Percentiles rank a stretch among this genome's conserved stretches.
Evolutionary conservation across 2,329 filamentous ascomycete genomes (phyloP).

Genomic region (Domatiomyces globalis): DNA sequence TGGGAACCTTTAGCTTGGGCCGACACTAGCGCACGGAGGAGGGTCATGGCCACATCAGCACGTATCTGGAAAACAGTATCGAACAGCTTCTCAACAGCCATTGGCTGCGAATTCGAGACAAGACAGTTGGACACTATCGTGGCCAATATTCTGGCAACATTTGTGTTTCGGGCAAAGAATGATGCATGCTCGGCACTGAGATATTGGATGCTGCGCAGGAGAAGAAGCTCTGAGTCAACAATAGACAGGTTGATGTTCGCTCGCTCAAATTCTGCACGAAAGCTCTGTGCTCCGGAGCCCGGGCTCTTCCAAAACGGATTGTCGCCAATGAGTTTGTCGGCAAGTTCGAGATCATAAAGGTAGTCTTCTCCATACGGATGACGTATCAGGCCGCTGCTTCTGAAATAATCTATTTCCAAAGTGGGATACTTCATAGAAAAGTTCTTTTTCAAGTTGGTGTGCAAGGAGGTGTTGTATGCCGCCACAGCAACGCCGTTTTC

Average conservation of each 20-base stretch:
- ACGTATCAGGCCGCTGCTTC: constrained; percentile 54
- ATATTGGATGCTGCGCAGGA: constrained; percentile 82
- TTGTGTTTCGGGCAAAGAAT: constrained; percentile 36
- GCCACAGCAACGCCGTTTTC: constrained; percentile 65
- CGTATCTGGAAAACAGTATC: constrained; percentile 60
- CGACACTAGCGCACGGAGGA: constrained; percentile 65
- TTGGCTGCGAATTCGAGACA: constrained; percentile 56
- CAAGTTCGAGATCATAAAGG: constrained; percentile 69
- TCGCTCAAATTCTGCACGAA: constrained; percentile 65
- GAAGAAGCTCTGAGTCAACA: constrained; percentile 65
- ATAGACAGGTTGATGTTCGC: constrained; percentile 85
- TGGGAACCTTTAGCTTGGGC: constrained; percentile 36
- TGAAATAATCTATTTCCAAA: constrained; percentile 63
- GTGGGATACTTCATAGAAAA: constrained; percentile 64
- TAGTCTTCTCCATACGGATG: constrained; percentile 59
- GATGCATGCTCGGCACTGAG: constrained; percentile 71
- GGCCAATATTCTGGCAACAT: constrained; percentile 55
- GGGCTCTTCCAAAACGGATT: constrained; percentile 65
- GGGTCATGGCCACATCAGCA: constrained; percentile 64
- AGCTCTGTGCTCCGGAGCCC: constrained; percentile 37
- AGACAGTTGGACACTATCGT: constrained; percentile 66
- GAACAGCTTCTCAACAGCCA: constrained; percentile 69
- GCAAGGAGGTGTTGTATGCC: constrained; percentile 74
- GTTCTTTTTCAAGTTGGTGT: constrained; percentile 72
- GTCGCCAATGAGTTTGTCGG: constrained; percentile 59